phyloP scores from a whole-genome alignment of 495 filamentous ascomycete species.

The Penicillium pancosmium region DNA sequence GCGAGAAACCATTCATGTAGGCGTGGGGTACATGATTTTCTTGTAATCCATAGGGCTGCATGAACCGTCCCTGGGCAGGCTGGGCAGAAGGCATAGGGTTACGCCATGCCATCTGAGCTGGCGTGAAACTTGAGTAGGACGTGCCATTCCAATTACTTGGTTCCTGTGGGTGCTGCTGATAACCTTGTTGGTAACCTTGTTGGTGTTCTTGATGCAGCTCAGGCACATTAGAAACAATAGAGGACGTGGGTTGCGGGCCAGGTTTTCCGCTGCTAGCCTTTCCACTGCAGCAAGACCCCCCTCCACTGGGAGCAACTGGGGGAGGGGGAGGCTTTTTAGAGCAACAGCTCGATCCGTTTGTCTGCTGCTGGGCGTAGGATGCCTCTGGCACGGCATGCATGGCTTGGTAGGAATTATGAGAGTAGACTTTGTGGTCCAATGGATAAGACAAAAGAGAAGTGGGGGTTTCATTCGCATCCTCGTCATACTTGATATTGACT shows the following conservation, averaged over 20 bases:
- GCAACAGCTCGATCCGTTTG: conserved; percentile 31
- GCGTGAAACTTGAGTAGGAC: conserved; percentile 22
- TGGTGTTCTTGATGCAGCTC: conserved; percentile 9
- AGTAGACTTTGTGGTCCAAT: conserved; percentile 6
- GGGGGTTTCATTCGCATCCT: not conserved
- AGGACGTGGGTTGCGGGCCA: not conserved
- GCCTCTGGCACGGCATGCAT: not conserved
- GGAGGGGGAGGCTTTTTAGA: conserved; percentile 27
- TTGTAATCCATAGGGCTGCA: conserved; percentile 23
- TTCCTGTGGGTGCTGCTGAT: not conserved
- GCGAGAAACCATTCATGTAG: conserved; percentile 22
- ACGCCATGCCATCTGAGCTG: conserved; percentile 28
- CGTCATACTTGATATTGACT: conserved; percentile 27
- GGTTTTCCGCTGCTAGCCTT: conserved; percentile 26
- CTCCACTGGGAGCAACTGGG: conserved; percentile 16
- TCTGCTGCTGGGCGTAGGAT: not conserved
- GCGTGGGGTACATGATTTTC: conserved; percentile 11
- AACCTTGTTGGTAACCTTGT: not conserved
- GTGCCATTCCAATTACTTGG: conserved; percentile 18
- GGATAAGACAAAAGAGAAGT: conserved; percentile 7
- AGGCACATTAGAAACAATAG: conserved; percentile 2
- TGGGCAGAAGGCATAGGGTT: conserved; percentile 22
- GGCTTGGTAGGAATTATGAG: not conserved
- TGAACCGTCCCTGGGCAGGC: conserved; percentile 15
- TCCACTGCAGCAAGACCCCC: conserved; percentile 37